Evolutionary conservation across 2,329 filamentous ascomycete genomes (phyloP), one percentile per base, ranked within the genome.

Genomic region (Elsinoe necatrix): DNA sequence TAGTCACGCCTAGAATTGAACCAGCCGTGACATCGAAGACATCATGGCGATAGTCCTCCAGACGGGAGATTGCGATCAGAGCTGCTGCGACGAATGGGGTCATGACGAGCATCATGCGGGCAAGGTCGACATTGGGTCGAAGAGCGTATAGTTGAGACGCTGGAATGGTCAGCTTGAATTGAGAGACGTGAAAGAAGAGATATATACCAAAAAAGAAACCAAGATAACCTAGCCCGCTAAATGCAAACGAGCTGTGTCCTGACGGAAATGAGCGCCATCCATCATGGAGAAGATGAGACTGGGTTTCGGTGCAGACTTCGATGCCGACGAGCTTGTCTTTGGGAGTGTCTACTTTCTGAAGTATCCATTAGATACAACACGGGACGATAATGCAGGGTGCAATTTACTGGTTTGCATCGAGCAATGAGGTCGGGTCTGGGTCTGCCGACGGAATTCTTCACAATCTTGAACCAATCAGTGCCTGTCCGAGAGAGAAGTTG

Each of bases 391-490:
- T 27, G n/a, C 21, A 34, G 23, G 12, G 34, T 9, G n/a, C 35
- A 66, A 67, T 39, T 69, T 57, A 69, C 73, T 0, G 93, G 91
- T 61, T 87, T 84, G 72, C 93, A 98, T 35, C 93, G 84, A n/a
- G 86, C 83, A 41, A 97, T 81, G 34, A 96, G 75, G 71, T 97
- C 92, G 3, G 92, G 92, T 5, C 92, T 82, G 27, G 90, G 89
- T 9, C 89, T 76, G 7, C 89, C 89, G 23, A 92, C 87, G 8
- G 86, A 80, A 67, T 95, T 95, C 72, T 98, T 98, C 67, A 97
- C 79, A 25, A 92, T 75, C 63, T 65, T 18, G 18, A 16, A 3
- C 12, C n/a, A 12, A 11, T 45, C 12, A 45, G 47, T 59, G 21
- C 25, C 37, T 34, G 4, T 31, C n/a, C 7, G n/a, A 27, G 42